Conservation (phyloP, 805 yeast species). For the Alloascoidea africana region DNA sequence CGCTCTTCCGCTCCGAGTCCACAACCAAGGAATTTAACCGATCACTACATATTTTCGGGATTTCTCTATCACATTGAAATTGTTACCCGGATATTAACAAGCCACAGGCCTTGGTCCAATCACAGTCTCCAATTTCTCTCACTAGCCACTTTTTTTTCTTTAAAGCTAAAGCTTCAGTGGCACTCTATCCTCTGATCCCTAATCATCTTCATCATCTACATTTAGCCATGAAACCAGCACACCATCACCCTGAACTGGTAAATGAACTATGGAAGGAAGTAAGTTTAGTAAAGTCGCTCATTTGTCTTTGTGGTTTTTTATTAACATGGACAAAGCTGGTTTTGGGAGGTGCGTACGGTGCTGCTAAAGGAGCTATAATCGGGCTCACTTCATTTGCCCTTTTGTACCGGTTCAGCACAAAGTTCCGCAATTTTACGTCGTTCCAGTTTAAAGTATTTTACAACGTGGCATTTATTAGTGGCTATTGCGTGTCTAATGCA, state of each 20-base stretch:
- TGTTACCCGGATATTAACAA: too few relatives aligned
- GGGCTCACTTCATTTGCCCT: conserved; percentile 1
- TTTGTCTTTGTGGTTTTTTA: background rate
- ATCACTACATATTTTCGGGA: too few relatives aligned
- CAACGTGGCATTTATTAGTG: background rate
- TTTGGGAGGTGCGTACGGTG: background rate
- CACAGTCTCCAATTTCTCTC: too few relatives aligned
- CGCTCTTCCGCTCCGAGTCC: too few relatives aligned
- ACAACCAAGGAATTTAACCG: too few relatives aligned
- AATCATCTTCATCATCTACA: too few relatives aligned
- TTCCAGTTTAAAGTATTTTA: conserved; percentile 1
- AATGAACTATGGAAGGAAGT: background rate
- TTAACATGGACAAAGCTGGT: background rate
- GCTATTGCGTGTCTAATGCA: background rate
- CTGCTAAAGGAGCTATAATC: conserved; percentile 1
- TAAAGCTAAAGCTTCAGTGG: too few relatives aligned
- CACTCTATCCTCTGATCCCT: too few relatives aligned
- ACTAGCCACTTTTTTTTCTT: too few relatives aligned
- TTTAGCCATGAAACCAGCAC: conserved; percentile 1
- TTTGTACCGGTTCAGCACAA: background rate
- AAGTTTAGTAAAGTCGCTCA: background rate
- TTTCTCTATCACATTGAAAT: too few relatives aligned
- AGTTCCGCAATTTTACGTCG: background rate
- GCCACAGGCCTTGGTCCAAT: too few relatives aligned
- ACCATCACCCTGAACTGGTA: background rate